Evolutionary conservation across 257 asterid species (phyloP), one percentile per base, ranked within the genome.

Genomic region (Marsdenia floribunda): DNA sequence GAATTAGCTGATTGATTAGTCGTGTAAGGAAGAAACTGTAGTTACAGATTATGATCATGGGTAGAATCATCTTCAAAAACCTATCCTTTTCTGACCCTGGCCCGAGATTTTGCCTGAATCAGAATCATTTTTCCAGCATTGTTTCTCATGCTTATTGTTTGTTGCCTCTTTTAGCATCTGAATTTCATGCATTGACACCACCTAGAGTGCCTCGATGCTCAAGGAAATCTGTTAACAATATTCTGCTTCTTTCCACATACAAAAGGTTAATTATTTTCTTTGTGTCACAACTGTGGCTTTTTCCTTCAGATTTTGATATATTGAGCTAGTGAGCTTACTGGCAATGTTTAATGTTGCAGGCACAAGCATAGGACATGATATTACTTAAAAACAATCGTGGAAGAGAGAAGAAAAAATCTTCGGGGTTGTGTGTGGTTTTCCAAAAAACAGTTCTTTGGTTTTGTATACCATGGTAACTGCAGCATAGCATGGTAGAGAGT

Each of bases 401-500:
- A 76, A 69, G 61, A 68, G 68, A 47, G 59, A 53, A 67, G 74
- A 54, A 40, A 33, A 42, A 54, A 53, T 9, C 68, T 1, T 3
- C 14, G n/a, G 24, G 22, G 8, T 19, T 42, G 24, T 49, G 0
- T 4, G 61, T 70, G 13, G 10, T 21, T 26, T 54, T 29, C 47
- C 13, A 40, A 76, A 72, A 59, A 35, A 42, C 9, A 46, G 58
- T 22, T 58, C 54, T 70, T 76, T 70, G 64, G 71, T 15, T 35
- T 19, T 58, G 40, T 64, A 69, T 58, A 26, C 59, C 67, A 37
- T 54, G 21, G 55, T 53, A 75, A 38, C 18, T 37, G 35, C n/a
- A 35, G 38, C 68, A 4, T 33, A 33, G n/a, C 68, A 33, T 63
- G 49, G 47, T 8, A 64, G 49, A 64, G 4, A 37, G n/a, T 33